Evolutionary conservation across 2,329 filamentous ascomycete species (phyloP).

Genomic region (Colletotrichum lini): DNA sequence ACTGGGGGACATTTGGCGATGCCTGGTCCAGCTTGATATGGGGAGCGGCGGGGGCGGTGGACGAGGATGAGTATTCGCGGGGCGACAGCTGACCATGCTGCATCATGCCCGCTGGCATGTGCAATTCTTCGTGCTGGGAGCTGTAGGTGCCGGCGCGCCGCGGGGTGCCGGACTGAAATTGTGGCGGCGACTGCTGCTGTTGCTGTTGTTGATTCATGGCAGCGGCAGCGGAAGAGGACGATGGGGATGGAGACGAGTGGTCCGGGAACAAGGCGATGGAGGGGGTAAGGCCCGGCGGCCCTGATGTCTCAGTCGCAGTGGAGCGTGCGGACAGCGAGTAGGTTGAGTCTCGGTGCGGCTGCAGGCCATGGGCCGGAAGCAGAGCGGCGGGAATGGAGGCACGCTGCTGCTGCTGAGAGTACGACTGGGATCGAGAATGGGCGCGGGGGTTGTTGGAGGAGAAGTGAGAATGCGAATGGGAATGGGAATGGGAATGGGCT

Average conservation of each 20-base stretch:
- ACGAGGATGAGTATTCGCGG: constrained; percentile 59
- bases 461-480: constrained; percentile 11
- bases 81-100: constrained; percentile 61
- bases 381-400: constrained; percentile 38
- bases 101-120: constrained; percentile 65
- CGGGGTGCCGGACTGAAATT: constrained; percentile 52
- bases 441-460: constrained; percentile 1
- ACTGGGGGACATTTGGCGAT: constrained; percentile 56
- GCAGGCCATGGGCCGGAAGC: constrained; percentile 40
- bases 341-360: constrained; percentile 32
- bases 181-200: constrained; percentile 53
- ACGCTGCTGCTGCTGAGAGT: constrained; percentile 28
- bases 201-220: constrained; percentile 41
- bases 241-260: constrained; percentile 12
- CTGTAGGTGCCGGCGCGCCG: constrained; percentile 57
- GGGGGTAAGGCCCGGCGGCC: constrained; percentile 39
- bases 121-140: constrained; percentile 66
- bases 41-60: constrained; percentile 53
- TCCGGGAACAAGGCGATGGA: constrained; percentile 29
- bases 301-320: constrained; percentile 41
- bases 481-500: constrained; percentile 14
- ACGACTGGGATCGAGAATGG: constrained; percentile 29
- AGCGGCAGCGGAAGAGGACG: constrained; percentile 16
- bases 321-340: constrained; percentile 30
- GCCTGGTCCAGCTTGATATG: constrained; percentile 67